Percentiles rank a stretch among this genome's conserved stretches.
Conservation (phyloP, 345 rosid genomes). For the Lagerstroemia speciosa region DNA sequence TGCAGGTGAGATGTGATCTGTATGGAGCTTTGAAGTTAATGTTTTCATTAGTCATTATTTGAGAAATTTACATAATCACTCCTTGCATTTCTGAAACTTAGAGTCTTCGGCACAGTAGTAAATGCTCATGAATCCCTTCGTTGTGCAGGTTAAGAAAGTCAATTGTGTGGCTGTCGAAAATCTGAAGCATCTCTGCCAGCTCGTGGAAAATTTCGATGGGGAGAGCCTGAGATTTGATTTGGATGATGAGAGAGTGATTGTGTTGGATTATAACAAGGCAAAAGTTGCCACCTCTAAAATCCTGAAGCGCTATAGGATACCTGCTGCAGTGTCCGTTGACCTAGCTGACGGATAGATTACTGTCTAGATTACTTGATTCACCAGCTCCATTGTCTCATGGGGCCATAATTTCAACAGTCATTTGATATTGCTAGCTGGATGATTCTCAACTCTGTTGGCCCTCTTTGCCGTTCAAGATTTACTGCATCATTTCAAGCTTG, state of each 20-base stretch:
- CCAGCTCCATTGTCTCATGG: background rate
- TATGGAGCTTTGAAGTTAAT: background rate
- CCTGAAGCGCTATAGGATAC: conserved; percentile 68
- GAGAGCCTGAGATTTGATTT: conserved; percentile 65
- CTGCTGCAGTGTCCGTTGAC: conserved; percentile 51
- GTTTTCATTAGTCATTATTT: background rate
- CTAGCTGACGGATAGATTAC: conserved; percentile 24
- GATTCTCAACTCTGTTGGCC: background rate
- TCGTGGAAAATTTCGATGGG: conserved; percentile 44
- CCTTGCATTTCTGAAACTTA: background rate
- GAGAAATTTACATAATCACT: background rate
- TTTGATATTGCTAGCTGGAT: background rate
- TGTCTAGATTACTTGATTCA: background rate
- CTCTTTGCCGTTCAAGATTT: background rate
- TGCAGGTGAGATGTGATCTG: conserved; percentile 43
- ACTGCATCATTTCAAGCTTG: background rate
- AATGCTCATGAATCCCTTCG: too few relatives aligned
- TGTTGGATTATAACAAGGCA: conserved; percentile 42
- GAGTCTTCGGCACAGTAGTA: too few relatives aligned
- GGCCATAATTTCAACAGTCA: background rate
- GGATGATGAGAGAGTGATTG: conserved; percentile 73
- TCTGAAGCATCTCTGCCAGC: conserved; percentile 60
- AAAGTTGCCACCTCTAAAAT: conserved; percentile 59
- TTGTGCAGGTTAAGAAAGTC: conserved; percentile 82
- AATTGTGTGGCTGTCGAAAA: conserved; percentile 60